phyloP scores from a whole-genome alignment of 139 green algal genomes.

The Edaphochlamys debaryana region DNA sequence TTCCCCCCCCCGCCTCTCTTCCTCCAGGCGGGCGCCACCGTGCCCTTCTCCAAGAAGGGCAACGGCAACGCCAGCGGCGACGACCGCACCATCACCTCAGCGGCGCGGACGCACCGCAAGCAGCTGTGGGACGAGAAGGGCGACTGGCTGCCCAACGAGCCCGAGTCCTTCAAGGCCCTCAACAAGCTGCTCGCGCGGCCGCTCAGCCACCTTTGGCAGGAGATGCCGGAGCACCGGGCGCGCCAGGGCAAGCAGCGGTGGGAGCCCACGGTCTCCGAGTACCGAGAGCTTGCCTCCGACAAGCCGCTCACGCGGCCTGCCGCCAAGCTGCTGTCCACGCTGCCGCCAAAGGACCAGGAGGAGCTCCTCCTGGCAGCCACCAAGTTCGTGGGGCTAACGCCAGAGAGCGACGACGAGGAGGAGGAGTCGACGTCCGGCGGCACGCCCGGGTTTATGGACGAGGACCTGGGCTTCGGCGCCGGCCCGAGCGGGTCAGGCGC shows the following conservation, averaged over 20 bases:
- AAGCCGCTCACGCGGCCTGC: constrained; percentile 48
- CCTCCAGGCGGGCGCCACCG: constrained; percentile 6
- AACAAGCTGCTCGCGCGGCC: constrained; percentile 63
- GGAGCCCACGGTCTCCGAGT: constrained; percentile 68
- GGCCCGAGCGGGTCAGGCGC: neutral
- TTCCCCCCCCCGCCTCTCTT: neutral
- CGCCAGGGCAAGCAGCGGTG: constrained; percentile 62
- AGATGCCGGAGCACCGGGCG: constrained; percentile 57
- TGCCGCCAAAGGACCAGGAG: constrained; percentile 49
- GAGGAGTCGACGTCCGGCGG: neutral
- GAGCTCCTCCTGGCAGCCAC: constrained; percentile 48
- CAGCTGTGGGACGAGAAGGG: constrained; percentile 64
- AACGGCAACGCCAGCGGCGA: neutral
- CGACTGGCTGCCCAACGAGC: constrained; percentile 67
- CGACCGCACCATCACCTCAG: neutral
- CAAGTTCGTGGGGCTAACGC: constrained; percentile 42
- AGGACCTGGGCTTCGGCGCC: neutral
- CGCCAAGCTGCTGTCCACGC: constrained; percentile 62
- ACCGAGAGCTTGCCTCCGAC: constrained; percentile 47
- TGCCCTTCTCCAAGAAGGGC: constrained; percentile 8
- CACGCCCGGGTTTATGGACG: neutral
- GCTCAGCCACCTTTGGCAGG: constrained; percentile 72
- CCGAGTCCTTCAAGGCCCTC: constrained; percentile 51
- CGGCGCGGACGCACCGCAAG: constrained; percentile 40
- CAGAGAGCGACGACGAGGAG: neutral